A percentile compares a stretch with the other conserved stretches of the same genome.
These are phyloP conservation scores for Venustampulla echinocandica DNA, from an alignment of 495 filamentous ascomycete species.

Conservation along the genomic window DNA sequence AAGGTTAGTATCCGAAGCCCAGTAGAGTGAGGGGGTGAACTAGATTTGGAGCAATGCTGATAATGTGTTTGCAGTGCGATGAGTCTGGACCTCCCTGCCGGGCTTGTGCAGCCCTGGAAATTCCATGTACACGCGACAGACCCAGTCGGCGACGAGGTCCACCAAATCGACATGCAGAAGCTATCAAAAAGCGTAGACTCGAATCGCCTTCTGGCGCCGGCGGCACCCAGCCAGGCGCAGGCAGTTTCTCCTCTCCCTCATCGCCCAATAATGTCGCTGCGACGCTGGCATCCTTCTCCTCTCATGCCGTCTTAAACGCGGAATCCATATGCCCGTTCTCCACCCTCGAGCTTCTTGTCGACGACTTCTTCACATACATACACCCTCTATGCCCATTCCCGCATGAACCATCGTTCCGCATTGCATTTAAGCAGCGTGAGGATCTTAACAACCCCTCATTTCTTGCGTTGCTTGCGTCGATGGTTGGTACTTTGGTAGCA, in stretches of 20 bases:
- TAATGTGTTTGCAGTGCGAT: conserved; percentile 54
- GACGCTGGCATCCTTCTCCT: conserved; percentile 32
- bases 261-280: conserved; percentile 45
- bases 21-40: background rate
- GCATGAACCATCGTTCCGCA: conserved; percentile 76
- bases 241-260: conserved; percentile 27
- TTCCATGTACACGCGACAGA: conserved; percentile 75
- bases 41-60: conserved; percentile 3
- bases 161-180: conserved; percentile 78
- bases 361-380: conserved; percentile 87
- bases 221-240: conserved; percentile 8
- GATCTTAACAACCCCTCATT: conserved; percentile 62
- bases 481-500: conserved; percentile 68
- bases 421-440: conserved; percentile 58
- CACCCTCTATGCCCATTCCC: conserved; percentile 81
- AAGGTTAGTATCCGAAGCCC: conserved; percentile 49
- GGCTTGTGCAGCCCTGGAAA: conserved; percentile 67
- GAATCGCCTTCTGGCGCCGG: conserved; percentile 25
- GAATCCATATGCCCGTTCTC: conserved; percentile 68
- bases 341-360: conserved; percentile 58
- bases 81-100: conserved; percentile 70
- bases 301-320: conserved; percentile 33
- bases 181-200: conserved; percentile 59
- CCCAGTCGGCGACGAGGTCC: conserved; percentile 75
- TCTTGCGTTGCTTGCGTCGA: conserved; percentile 68